Percentiles rank a stretch among this genome's conserved stretches.
These are phyloP conservation scores for Metarhizium robertsii DNA, from an alignment of 2,329 filamentous ascomycete species.

Conservation along the genomic window DNA sequence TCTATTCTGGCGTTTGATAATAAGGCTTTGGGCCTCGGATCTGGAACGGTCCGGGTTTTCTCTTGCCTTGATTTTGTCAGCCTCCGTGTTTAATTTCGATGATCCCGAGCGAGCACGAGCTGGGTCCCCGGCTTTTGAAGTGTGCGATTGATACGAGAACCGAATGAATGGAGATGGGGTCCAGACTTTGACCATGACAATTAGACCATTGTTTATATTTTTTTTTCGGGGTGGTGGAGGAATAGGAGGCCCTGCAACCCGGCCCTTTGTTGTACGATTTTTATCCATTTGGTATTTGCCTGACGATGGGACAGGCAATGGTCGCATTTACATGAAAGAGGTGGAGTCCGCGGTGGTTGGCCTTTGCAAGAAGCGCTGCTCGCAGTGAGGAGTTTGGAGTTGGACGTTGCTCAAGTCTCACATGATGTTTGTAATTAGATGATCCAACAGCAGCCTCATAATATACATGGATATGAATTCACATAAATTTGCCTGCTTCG, in stretches of 20 bases:
- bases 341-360: background rate
- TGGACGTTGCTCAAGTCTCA: background rate
- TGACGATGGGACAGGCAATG: background rate
- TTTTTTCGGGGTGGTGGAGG: background rate
- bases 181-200: background rate
- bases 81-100: background rate
- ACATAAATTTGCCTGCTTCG: background rate
- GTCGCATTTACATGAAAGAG: conserved; percentile 3
- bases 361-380: background rate
- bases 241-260: background rate
- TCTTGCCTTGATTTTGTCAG: background rate
- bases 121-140: background rate
- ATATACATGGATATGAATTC: background rate
- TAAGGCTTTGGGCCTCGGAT: background rate
- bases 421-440: background rate
- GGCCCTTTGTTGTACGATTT: conserved; percentile 1
- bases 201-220: conserved; percentile 1
- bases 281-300: background rate
- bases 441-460: background rate
- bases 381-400: conserved; percentile 5
- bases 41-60: conserved; percentile 2
- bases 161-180: background rate
- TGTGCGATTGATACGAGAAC: background rate
- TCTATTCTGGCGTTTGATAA: background rate
- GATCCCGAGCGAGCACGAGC: background rate